A percentile compares a stretch with the other conserved stretches of the same genome.
phyloP scores from a whole-genome alignment of 140 eudicot species.

The Stevia rebaudiana region DNA sequence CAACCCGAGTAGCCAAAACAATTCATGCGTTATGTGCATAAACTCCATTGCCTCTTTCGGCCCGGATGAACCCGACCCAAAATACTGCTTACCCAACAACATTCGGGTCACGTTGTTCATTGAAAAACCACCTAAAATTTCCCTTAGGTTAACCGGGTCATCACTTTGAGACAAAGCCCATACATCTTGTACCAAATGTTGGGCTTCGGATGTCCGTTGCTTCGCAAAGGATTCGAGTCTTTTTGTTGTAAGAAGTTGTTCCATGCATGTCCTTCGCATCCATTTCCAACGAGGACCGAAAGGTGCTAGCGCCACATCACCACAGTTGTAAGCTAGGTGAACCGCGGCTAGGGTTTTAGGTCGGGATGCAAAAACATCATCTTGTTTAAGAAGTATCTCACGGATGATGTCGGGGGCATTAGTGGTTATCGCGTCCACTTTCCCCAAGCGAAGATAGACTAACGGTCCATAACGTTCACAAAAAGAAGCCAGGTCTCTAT shows the following conservation, averaged over 20 bases:
- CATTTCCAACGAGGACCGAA: slow-evolving; percentile 96
- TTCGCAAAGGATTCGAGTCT: slow-evolving; percentile 68
- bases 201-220: slow-evolving; percentile 79
- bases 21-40: slow-evolving; percentile 87
- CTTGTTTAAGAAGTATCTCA: slow-evolving; percentile 77
- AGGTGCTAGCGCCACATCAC: slow-evolving; percentile 94
- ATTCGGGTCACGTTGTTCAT: slow-evolving; percentile 98
- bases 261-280: slow-evolving; percentile 91
- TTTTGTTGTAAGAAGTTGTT: slow-evolving; percentile 70
- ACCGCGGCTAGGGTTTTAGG: slow-evolving; percentile 78
- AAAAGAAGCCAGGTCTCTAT: slow-evolving; percentile 67
- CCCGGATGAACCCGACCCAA: slow-evolving; percentile 71
- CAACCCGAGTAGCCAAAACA: slow-evolving; percentile 80
- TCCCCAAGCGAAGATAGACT: slow-evolving; percentile 72
- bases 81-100: slow-evolving; percentile 90
- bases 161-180: slow-evolving; percentile 42
- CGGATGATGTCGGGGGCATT: slow-evolving; percentile 77
- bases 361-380: slow-evolving; percentile 84
- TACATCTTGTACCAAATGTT: slow-evolving; percentile 65
- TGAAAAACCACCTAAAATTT: slow-evolving; percentile 80
- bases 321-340: slow-evolving; percentile 73
- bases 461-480: slow-evolving; percentile 77
- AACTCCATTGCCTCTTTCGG: slow-evolving; percentile 87
- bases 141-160: slow-evolving; percentile 56
- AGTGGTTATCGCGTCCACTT: slow-evolving; percentile 85